Evolutionary conservation across 306 rosid species (phyloP), one percentile per base, ranked within the genome.

Genomic region (Malus asiatica): DNA sequence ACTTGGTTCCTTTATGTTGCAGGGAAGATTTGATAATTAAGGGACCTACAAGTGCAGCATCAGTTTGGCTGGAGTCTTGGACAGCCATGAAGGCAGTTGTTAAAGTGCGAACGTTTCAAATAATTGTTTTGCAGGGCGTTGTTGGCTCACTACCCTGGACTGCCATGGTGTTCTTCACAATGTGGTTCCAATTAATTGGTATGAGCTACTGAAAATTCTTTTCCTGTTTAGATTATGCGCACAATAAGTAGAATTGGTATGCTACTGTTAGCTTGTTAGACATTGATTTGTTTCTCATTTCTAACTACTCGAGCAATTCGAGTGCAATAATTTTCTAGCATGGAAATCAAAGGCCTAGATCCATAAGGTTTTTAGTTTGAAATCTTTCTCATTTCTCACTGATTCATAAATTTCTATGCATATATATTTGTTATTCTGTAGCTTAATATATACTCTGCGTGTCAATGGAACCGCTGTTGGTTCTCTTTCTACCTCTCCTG

Each of bases 101-200:
- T 78, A 90, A 89, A 88, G 92, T 95, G 80, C 38, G 75, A 80
- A 95, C 99, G 59, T 95, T 95, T 82, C 97, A 89, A 84, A 83
- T 95, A 58, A 90, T 95, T 68, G 99, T 95, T 78, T 70, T 95
- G 84, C 99, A 92, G 84, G 97, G 99, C 32, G 75, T 92, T 72
- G 82, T 95, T 71, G 97, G 97, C 42, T 95, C 97, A 10, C 88
- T 95, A 40, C 99, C 99, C n/a, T 95, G 99, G 99, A 95, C 97
- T 66, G 97, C 99, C 84, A 95, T 92, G 99, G 99, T 95, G 83
- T 95, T 95, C 91, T 92, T 95, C 90, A 95, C 99, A 52, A 92
- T 95, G 99, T 95, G 99, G 99, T 95, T 95, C 46, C 91, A 95
- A 87, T 85, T 95, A 66, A 88, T 95, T 16, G 99, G 99, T 92